Percentiles rank a stretch among this genome's conserved stretches.
These are phyloP conservation scores for Falciphora oryzae DNA, from an alignment of 2,329 filamentous ascomycete genomes.

Conservation along the genomic window DNA sequence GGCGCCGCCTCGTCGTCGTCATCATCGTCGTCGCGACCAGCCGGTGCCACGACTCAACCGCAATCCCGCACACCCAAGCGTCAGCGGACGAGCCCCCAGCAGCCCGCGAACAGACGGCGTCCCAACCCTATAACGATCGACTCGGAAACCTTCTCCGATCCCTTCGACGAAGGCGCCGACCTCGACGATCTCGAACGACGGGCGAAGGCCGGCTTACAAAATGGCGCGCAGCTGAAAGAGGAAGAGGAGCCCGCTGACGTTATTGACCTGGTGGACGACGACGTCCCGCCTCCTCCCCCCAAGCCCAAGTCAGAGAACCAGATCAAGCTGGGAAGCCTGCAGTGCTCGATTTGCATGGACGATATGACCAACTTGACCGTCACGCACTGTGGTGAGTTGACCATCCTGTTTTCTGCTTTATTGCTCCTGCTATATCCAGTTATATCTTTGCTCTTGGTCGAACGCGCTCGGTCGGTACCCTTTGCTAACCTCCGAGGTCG, in stretches of 20 bases:
- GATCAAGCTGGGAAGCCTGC: constrained; percentile 49
- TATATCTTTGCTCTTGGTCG: constrained; percentile 10
- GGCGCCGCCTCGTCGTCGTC: not conserved
- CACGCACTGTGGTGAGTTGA: constrained; percentile 58
- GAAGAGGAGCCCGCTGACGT: constrained; percentile 23
- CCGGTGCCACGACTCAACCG: not conserved
- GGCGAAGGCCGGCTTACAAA: not conserved
- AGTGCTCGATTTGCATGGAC: constrained; percentile 66
- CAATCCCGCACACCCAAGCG: not conserved
- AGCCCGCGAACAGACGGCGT: constrained; percentile 14
- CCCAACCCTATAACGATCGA: constrained; percentile 15
- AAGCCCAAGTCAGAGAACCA: constrained; percentile 40
- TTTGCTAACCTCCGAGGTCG: not conserved
- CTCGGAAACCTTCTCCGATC: not conserved
- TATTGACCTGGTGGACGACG: constrained; percentile 36
- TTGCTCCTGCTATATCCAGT: not conserved
- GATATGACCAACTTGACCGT: constrained; percentile 51
- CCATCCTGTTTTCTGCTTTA: not conserved
- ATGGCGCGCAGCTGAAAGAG: not conserved
- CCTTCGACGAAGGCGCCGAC: constrained; percentile 9
- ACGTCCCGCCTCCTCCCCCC: constrained; percentile 31
- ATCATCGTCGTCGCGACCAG: not conserved
- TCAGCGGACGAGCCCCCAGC: not conserved
- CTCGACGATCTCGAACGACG: constrained; percentile 19
- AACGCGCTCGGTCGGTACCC: too few species aligned